Percentiles rank a stretch among this genome's conserved stretches.
These are phyloP conservation scores for Fusarium drepaniforme DNA, from an alignment of 2,329 filamentous ascomycete species.

Conservation along the genomic window DNA sequence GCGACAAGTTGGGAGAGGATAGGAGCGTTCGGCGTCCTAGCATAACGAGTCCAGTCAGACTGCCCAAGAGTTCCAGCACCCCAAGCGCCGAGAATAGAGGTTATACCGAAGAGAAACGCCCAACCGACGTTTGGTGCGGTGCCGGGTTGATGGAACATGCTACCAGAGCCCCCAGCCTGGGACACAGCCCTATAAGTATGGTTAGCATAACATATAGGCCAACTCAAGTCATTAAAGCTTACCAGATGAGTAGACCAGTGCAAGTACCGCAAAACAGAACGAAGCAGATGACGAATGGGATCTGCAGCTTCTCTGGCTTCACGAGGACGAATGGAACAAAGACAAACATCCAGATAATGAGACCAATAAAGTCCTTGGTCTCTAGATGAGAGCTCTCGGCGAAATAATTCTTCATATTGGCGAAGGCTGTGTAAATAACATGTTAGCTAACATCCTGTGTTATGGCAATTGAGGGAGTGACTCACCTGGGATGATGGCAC, in stretches of 20 bases:
- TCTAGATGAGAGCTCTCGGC: slow-evolving; percentile 37
- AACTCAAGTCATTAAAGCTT: neutral
- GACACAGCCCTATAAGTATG: slow-evolving; percentile 29
- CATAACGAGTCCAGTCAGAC: slow-evolving; percentile 46
- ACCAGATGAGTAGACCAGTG: slow-evolving; percentile 38
- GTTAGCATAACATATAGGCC: neutral
- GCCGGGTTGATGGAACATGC: slow-evolving; percentile 37
- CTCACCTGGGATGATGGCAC: slow-evolving; percentile 44
- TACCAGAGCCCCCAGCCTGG: slow-evolving; percentile 34
- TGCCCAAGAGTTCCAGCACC: slow-evolving; percentile 44
- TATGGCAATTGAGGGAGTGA: neutral
- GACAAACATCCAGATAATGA: slow-evolving; percentile 41
- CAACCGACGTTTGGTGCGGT: slow-evolving; percentile 40
- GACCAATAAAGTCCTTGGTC: slow-evolving; percentile 44
- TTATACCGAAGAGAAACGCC: slow-evolving; percentile 49
- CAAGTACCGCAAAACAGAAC: slow-evolving; percentile 38
- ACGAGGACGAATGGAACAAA: slow-evolving; percentile 39
- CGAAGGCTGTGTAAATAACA: slow-evolving; percentile 23
- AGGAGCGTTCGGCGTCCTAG: slow-evolving; percentile 27
- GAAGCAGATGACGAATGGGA: slow-evolving; percentile 43
- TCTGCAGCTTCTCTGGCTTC: slow-evolving; percentile 41
- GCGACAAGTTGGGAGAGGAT: slow-evolving; percentile 41
- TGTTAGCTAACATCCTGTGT: neutral
- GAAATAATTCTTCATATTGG: slow-evolving; percentile 41
- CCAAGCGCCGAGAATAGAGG: slow-evolving; percentile 44